Percentiles rank a stretch among this genome's conserved stretches.
Evolutionary conservation across 768 basidiomycete species (phyloP).

Genomic region (Lenzites betulinus): DNA sequence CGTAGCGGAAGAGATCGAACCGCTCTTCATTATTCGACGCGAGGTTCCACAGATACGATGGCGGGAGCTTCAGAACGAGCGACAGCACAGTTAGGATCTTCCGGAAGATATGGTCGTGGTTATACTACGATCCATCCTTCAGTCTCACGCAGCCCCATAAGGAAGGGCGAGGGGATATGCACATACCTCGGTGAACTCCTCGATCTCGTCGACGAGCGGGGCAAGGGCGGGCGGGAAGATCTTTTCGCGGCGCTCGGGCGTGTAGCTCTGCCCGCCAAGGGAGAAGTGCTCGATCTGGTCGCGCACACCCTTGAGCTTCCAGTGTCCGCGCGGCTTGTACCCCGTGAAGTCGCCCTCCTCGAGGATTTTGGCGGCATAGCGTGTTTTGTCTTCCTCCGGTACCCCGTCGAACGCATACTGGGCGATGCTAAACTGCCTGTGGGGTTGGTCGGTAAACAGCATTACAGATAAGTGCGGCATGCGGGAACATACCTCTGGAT

Average conservation of each 20-base stretch:
- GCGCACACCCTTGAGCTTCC: slow-evolving; percentile 17
- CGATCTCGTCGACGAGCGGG: slow-evolving; percentile 15
- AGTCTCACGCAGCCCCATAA: not conserved
- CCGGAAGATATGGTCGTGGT: slow-evolving; percentile 16
- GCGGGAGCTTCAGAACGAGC: slow-evolving; percentile 13
- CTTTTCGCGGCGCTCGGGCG: slow-evolving; percentile 1
- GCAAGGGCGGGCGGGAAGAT: slow-evolving; percentile 10
- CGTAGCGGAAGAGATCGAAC: slow-evolving; percentile 16
- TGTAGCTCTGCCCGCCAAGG: slow-evolving; percentile 9
- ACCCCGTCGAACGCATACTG: slow-evolving; percentile 14
- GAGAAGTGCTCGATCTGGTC: slow-evolving; percentile 18
- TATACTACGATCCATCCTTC: not conserved
- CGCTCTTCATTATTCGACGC: slow-evolving; percentile 12
- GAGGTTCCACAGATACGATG: slow-evolving; percentile 10
- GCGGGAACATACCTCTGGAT: not conserved
- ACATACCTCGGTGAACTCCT: slow-evolving; percentile 12
- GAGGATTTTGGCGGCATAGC: slow-evolving; percentile 11
- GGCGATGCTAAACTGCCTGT: slow-evolving; percentile 15
- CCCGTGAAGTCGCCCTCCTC: slow-evolving; percentile 15
- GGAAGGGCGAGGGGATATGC: too few species aligned
- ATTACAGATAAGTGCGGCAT: not conserved
- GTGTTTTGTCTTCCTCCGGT: slow-evolving; percentile 9
- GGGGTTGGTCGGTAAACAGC: not conserved
- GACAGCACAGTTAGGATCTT: slow-evolving; percentile 13
- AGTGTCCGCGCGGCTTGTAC: slow-evolving; percentile 15